Conservation (phyloP, 2,329 filamentous ascomycete species). For the Orbilia oligospora region DNA sequence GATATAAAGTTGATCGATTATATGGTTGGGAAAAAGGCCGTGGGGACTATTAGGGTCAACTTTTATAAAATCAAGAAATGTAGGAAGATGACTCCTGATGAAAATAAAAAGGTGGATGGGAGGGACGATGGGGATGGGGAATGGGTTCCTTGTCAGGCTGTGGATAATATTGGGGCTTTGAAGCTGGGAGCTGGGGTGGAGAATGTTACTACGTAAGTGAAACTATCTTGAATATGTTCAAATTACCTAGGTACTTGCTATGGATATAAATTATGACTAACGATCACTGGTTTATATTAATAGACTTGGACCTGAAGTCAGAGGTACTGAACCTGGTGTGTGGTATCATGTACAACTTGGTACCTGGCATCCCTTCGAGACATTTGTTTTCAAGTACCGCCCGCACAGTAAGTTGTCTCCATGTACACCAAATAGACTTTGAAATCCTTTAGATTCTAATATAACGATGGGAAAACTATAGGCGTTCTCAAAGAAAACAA, state of each 20-base stretch:
- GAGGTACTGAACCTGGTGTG: no score
- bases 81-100: neutral
- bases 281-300: neutral
- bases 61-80: constrained; percentile 21
- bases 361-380: constrained; percentile 35
- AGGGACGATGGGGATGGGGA: constrained; percentile 21
- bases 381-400: constrained; percentile 49
- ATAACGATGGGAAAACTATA: neutral
- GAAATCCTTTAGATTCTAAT: neutral
- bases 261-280: neutral
- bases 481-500: constrained; percentile 31
- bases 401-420: constrained; percentile 6
- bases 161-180: constrained; percentile 46
- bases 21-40: constrained; percentile 37
- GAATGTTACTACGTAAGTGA: constrained; percentile 48
- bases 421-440: neutral
- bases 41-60: constrained; percentile 49
- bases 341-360: no score
- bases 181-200: constrained; percentile 38
- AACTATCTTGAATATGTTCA: neutral
- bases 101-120: neutral
- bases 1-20: constrained; percentile 19
- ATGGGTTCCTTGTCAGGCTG: constrained; percentile 41
- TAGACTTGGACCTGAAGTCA: neutral
- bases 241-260: neutral